Conservation (phyloP, 2,329 filamentous ascomycete species). For the Orbilia javanica region DNA sequence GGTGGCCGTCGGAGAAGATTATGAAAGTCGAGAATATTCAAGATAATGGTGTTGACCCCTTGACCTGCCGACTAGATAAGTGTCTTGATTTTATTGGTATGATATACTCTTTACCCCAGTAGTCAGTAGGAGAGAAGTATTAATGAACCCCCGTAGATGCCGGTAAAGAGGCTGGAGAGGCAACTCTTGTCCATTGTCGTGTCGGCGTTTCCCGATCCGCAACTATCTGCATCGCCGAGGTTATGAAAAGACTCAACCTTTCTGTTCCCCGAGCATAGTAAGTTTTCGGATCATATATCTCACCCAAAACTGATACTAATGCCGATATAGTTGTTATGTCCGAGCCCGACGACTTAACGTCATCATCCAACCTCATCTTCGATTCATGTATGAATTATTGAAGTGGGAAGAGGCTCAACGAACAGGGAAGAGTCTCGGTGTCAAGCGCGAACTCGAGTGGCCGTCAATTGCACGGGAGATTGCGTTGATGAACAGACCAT, state of each 20-base stretch:
- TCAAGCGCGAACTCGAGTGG: conserved; percentile 89
- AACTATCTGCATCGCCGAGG: conserved; percentile 98
- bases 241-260: conserved; percentile 84
- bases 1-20: conserved; percentile 82
- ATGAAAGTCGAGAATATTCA: conserved; percentile 87
- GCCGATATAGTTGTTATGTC: conserved; percentile 78
- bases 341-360: conserved; percentile 92
- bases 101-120: conserved; percentile 63
- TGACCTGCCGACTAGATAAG: conserved; percentile 85
- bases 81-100: conserved; percentile 93
- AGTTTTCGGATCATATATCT: conserved; percentile 62
- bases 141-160: conserved; percentile 72
- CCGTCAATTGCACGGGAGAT: conserved; percentile 87
- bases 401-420: conserved; percentile 91
- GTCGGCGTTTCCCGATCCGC: conserved; percentile 95
- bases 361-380: conserved; percentile 95
- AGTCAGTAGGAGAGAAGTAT: background rate
- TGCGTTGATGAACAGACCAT: conserved; percentile 94
- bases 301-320: conserved; percentile 59
- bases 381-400: conserved; percentile 93
- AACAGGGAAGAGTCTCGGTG: conserved; percentile 68
- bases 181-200: conserved; percentile 94
- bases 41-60: conserved; percentile 94
- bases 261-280: conserved; percentile 91
- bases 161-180: conserved; percentile 80